Evolutionary conservation across 2,329 filamentous ascomycete genomes (phyloP).

Genomic region (Hypoxylon sp.): DNA sequence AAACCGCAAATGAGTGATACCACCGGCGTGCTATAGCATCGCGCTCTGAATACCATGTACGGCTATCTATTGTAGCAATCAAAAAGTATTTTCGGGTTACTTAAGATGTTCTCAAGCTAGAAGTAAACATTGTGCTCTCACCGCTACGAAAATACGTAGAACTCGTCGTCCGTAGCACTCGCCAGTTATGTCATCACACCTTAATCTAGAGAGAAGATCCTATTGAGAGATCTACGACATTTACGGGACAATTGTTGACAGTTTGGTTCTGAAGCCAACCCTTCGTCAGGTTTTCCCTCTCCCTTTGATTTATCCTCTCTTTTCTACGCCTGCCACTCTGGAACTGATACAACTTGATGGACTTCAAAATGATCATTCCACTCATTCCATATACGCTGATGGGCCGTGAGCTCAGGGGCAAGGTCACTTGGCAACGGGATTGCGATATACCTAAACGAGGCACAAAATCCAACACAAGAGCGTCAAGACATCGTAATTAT

Average conservation of each 20-base stretch:
- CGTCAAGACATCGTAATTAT: not conserved
- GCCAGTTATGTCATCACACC: too few relatives aligned
- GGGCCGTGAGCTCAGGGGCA: not conserved
- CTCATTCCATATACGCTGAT: too few relatives aligned
- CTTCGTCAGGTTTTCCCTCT: not conserved
- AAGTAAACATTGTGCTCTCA: not conserved
- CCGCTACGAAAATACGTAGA: too few relatives aligned
- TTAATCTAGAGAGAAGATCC: too few relatives aligned
- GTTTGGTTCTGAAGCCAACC: not conserved
- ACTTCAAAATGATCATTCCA: not conserved
- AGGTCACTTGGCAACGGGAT: not conserved
- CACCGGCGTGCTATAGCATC: constrained; percentile 7
- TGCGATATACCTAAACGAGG: not conserved
- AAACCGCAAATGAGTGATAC: constrained; percentile 20
- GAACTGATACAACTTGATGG: not conserved
- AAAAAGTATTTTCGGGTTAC: not conserved
- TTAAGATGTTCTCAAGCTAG: not conserved
- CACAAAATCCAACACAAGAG: not conserved
- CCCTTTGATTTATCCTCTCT: not conserved
- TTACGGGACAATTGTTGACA: too few relatives aligned
- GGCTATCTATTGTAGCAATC: not conserved
- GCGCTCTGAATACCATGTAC: constrained; percentile 13
- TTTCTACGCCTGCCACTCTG: not conserved
- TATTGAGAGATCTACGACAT: not conserved
- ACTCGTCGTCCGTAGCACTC: too few relatives aligned